A percentile compares a stretch with the other conserved stretches of the same genome.
phyloP scores from a whole-genome alignment of 1,284 basidiomycete species.

The Tilletia caries region DNA sequence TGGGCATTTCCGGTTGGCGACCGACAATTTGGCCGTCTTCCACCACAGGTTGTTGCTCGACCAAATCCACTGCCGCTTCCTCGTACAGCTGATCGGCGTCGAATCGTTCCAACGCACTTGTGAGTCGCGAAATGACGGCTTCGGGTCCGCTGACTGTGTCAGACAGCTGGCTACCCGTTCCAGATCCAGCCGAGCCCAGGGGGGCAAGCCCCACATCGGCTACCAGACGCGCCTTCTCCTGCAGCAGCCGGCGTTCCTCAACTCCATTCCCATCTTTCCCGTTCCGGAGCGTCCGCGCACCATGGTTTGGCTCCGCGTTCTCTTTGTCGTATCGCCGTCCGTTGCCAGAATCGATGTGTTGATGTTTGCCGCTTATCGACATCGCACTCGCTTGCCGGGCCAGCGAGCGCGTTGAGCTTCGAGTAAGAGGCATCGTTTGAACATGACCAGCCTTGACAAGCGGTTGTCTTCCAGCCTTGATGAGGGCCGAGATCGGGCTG shows the following conservation, averaged over 20 bases:
- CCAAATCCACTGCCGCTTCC: slow-evolving; percentile 59
- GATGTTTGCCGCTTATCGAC: slow-evolving; percentile 17
- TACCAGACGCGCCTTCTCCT: slow-evolving; percentile 38
- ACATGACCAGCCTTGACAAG: slow-evolving; percentile 18
- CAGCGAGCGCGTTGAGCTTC: slow-evolving; percentile 25
- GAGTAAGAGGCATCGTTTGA: neutral
- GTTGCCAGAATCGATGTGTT: neutral
- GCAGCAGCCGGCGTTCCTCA: slow-evolving; percentile 26
- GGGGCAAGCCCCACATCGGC: neutral
- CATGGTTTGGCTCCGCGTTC: slow-evolving; percentile 22
- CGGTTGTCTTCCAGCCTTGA: slow-evolving; percentile 57
- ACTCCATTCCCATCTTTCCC: neutral
- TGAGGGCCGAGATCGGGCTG: slow-evolving; percentile 84
- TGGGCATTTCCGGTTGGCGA: slow-evolving; percentile 62
- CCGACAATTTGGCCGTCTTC: slow-evolving; percentile 55
- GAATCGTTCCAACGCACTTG: slow-evolving; percentile 67
- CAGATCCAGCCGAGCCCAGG: neutral
- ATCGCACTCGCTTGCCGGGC: slow-evolving; percentile 17
- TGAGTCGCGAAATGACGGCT: slow-evolving; percentile 63
- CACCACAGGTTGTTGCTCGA: slow-evolving; percentile 13
- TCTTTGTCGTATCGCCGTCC: slow-evolving; percentile 36
- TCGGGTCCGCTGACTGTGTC: slow-evolving; percentile 22
- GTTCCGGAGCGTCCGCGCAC: slow-evolving; percentile 11
- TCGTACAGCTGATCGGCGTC: slow-evolving; percentile 64
- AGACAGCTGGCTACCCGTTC: too few species aligned